These are phyloP conservation scores for Yamadazyma endophytica DNA, from an alignment of 805 yeast genomes.

Conservation along the genomic window DNA sequence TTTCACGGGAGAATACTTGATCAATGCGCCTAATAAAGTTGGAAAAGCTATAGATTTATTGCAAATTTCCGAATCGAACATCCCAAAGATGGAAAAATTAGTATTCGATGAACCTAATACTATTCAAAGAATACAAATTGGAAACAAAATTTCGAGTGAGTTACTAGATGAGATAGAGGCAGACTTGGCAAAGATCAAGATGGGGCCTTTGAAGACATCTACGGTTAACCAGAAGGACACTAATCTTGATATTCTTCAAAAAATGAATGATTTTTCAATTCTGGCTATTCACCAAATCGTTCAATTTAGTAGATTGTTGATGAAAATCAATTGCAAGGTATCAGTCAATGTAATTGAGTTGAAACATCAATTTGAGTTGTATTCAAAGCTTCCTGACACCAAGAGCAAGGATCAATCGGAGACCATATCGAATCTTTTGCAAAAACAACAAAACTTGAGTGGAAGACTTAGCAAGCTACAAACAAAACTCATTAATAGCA, in stretches of 20 bases:
- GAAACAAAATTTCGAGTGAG: constrained; percentile 1
- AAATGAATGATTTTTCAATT: constrained; percentile 17
- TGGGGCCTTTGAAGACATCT: background rate
- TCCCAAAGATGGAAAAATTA: background rate
- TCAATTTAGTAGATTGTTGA: constrained; percentile 11
- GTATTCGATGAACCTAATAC: too few relatives aligned
- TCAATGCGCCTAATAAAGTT: constrained; percentile 8
- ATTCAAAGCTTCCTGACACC: too few relatives aligned
- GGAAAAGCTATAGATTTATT: too few relatives aligned
- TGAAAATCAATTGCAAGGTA: constrained; percentile 17
- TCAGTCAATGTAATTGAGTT: constrained; percentile 20
- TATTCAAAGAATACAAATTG: constrained; percentile 1
- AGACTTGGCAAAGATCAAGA: constrained; percentile 3
- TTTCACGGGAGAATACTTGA: constrained; percentile 25
- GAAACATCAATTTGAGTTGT: constrained; percentile 8
- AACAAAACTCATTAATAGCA: constrained; percentile 16
- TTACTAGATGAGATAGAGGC: constrained; percentile 4
- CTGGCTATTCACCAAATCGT: constrained; percentile 13
- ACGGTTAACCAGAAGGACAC: constrained; percentile 1
- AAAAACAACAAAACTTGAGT: constrained; percentile 20
- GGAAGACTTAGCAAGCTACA: constrained; percentile 18
- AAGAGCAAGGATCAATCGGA: constrained; percentile 9
- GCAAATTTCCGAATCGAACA: too few relatives aligned
- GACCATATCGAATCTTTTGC: constrained; percentile 4
- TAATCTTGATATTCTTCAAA: constrained; percentile 3